Evolutionary conservation across 352 stramenopile species (phyloP).

Genomic region (Phytophthora sojae): DNA sequence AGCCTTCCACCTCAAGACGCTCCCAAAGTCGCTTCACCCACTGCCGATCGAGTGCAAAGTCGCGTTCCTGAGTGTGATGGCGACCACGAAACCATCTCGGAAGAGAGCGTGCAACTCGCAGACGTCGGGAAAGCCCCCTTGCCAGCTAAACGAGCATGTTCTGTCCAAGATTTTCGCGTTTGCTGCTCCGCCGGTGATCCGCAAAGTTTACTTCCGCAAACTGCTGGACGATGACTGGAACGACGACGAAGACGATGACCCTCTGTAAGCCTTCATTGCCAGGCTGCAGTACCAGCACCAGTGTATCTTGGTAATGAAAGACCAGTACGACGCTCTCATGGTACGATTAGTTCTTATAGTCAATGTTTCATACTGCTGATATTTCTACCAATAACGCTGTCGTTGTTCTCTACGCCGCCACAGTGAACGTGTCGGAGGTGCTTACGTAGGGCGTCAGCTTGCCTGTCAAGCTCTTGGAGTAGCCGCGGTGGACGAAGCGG

Average conservation of each 20-base stretch:
- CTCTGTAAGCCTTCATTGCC: neutral
- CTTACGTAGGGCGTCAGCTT: constrained; percentile 40
- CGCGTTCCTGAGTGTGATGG: neutral
- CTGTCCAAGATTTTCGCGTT: neutral
- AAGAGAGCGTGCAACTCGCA: neutral
- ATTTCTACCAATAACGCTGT: neutral
- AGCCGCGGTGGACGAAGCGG: constrained; percentile 56
- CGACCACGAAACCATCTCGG: neutral
- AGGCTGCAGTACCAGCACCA: neutral
- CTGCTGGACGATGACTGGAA: neutral
- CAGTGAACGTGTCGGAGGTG: constrained; percentile 39
- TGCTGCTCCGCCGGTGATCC: neutral
- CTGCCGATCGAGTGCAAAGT: neutral
- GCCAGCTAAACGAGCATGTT: neutral
- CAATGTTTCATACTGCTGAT: neutral
- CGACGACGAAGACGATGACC: neutral
- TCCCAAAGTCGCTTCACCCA: neutral
- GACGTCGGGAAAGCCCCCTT: neutral
- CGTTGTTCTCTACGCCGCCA: constrained; percentile 6
- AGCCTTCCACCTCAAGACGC: neutral
- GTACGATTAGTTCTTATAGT: neutral
- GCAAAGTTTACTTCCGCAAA: neutral
- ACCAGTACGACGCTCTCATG: too few species aligned
- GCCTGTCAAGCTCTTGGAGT: constrained; percentile 46
- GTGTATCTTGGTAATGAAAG: too few species aligned